These are phyloP conservation scores for Saccharomyces hybrid DNA, from an alignment of 1,139 yeast species.

Conservation along the genomic window DNA sequence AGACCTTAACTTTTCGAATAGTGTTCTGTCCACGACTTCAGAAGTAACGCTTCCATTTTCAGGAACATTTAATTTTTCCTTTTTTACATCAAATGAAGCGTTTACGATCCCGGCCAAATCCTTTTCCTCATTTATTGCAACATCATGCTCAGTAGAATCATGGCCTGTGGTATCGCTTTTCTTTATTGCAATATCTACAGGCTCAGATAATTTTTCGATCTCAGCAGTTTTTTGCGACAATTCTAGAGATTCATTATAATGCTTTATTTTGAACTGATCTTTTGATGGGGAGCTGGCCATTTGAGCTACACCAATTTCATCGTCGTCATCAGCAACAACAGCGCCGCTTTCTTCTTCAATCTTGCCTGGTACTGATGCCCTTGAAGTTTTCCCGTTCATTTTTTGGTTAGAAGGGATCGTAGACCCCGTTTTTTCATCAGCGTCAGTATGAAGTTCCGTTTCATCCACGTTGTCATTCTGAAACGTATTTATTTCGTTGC, in stretches of 20 bases:
- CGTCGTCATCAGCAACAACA: constrained; percentile 8
- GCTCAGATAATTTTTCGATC: not conserved
- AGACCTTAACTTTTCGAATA: constrained; percentile 33
- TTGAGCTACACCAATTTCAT: constrained; percentile 18
- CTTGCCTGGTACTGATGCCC: too few relatives aligned
- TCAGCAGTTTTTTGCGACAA: constrained; percentile 1
- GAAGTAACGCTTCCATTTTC: not conserved
- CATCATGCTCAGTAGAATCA: not conserved
- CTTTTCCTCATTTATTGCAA: not conserved
- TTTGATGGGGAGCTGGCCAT: constrained; percentile 19
- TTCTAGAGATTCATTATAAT: constrained; percentile 12
- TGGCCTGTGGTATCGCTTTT: not conserved
- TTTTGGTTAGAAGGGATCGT: not conserved
- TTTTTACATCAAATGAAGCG: not conserved
- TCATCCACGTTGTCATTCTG: not conserved
- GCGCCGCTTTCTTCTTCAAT: not conserved
- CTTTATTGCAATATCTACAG: not conserved
- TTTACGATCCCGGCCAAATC: too few relatives aligned
- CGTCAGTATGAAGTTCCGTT: not conserved
- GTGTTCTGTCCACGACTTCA: constrained; percentile 9
- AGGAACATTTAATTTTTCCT: not conserved
- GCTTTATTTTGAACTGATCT: constrained; percentile 19
- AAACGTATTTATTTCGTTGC: not conserved
- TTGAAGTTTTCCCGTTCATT: too few relatives aligned
- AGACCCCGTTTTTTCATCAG: not conserved